Evolutionary conservation across 148 eudicot species (phyloP).

Genomic region (Dianthus caryophyllus): DNA sequence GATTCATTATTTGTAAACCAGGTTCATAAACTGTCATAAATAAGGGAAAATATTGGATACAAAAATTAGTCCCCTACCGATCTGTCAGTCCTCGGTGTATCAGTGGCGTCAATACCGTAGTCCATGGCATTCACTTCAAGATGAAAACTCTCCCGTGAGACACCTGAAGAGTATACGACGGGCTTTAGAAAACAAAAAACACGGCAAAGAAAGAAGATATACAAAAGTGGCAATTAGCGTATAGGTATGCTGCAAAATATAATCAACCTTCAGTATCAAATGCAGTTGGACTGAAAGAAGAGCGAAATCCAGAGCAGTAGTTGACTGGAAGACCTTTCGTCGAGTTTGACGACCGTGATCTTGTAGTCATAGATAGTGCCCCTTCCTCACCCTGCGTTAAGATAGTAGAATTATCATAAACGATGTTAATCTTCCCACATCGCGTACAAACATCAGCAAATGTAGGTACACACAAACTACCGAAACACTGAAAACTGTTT

Average conservation of each 20-base stretch:
- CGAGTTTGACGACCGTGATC: constrained; percentile 50
- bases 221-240: not conserved
- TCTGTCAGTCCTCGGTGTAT: constrained; percentile 98
- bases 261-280: constrained; percentile 57
- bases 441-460: not conserved
- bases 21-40: no score
- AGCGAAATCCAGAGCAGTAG: constrained; percentile 95
- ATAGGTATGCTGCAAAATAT: not conserved
- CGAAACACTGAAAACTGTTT: not conserved
- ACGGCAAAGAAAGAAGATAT: not conserved
- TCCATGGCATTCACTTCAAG: constrained; percentile 74
- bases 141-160: constrained; percentile 73
- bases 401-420: constrained; percentile 3
- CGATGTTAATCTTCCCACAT: not conserved
- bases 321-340: constrained; percentile 92
- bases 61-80: constrained; percentile 41
- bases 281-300: constrained; percentile 46
- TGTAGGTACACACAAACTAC: not conserved
- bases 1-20: no score
- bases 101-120: constrained; percentile 79
- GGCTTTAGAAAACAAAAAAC: not conserved
- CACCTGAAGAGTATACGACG: constrained; percentile 47
- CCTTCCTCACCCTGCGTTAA: constrained; percentile 90
- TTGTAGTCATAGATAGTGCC: constrained; percentile 97
- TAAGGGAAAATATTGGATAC: not conserved